Conservation (phyloP, 2,329 filamentous ascomycete species). For the Alternaria angustiovoidea region DNA sequence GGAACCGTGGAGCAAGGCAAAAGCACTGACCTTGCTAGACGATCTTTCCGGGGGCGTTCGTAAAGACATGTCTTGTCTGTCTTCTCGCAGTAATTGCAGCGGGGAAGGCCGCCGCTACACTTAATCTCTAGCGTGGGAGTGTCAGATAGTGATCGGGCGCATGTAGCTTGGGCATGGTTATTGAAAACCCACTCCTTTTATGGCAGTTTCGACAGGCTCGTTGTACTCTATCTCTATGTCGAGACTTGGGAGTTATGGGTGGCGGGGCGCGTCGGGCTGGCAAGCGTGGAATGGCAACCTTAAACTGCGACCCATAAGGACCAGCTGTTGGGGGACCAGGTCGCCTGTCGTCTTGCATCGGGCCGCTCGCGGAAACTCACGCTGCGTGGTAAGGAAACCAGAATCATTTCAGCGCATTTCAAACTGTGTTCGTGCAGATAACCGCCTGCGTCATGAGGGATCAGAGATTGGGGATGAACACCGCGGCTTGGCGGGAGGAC, state of each 20-base stretch:
- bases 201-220: conserved; percentile 25
- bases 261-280: conserved; percentile 13
- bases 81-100: conserved; percentile 42
- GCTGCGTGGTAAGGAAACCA: background rate
- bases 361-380: conserved; percentile 6
- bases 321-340: background rate
- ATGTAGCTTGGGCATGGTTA: background rate
- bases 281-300: conserved; percentile 18
- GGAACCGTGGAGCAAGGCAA: background rate
- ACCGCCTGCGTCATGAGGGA: conserved; percentile 7
- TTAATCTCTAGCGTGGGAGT: conserved; percentile 38
- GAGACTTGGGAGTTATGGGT: conserved; percentile 9
- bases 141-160: background rate
- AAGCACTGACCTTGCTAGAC: conserved; percentile 32
- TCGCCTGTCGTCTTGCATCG: conserved; percentile 14
- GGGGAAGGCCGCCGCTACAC: conserved; percentile 42
- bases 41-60: conserved; percentile 38
- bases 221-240: conserved; percentile 15
- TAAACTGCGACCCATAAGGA: conserved; percentile 6
- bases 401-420: conserved; percentile 2
- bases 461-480: background rate
- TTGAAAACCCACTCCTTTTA: conserved; percentile 21
- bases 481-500: conserved; percentile 1
- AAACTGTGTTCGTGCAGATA: background rate
- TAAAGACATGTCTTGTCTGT: conserved; percentile 39